These are phyloP conservation scores for Tetracladium maxilliforme DNA, from an alignment of 2,329 filamentous ascomycete genomes.

Conservation along the genomic window DNA sequence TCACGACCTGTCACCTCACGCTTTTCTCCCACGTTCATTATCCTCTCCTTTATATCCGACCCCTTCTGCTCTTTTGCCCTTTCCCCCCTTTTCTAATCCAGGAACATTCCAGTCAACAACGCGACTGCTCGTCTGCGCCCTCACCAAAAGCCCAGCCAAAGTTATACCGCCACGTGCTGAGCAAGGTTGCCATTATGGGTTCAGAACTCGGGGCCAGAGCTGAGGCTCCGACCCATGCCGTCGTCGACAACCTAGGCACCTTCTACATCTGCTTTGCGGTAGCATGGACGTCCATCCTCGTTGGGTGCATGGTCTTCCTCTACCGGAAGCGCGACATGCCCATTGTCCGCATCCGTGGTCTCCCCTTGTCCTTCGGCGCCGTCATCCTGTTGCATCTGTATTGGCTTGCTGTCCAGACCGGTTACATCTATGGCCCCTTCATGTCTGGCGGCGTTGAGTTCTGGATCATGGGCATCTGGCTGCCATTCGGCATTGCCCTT, in stretches of 20 bases:
- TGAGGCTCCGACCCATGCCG: too few species aligned
- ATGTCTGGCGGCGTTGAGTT: slow-evolving; percentile 40
- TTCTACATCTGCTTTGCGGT: slow-evolving; percentile 22
- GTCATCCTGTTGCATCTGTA: slow-evolving; percentile 10
- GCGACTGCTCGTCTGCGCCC: too few species aligned
- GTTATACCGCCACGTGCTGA: too few species aligned
- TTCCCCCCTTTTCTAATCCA: too few species aligned
- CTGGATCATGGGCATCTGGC: slow-evolving; percentile 52
- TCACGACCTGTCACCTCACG: too few species aligned
- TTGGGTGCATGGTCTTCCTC: slow-evolving; percentile 12
- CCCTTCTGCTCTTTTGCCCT: too few species aligned
- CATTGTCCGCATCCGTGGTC: slow-evolving; percentile 16
- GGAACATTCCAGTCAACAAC: too few species aligned
- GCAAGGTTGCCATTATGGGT: too few species aligned
- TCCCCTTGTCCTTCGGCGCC: slow-evolving; percentile 11
- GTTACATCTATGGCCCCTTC: slow-evolving; percentile 14
- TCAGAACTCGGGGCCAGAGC: too few species aligned
- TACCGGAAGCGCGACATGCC: slow-evolving; percentile 10
- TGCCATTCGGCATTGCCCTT: slow-evolving; percentile 49
- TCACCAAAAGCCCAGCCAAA: too few species aligned
- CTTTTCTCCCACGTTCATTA: too few species aligned
- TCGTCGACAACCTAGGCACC: slow-evolving; percentile 23
- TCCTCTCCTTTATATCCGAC: too few species aligned
- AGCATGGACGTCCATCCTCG: slow-evolving; percentile 22
- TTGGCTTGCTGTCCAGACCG: slow-evolving; percentile 13